Base-by-base conservation (phyloP, 2,329 filamentous ascomycete species). In the Beauveria sp. region DNA sequence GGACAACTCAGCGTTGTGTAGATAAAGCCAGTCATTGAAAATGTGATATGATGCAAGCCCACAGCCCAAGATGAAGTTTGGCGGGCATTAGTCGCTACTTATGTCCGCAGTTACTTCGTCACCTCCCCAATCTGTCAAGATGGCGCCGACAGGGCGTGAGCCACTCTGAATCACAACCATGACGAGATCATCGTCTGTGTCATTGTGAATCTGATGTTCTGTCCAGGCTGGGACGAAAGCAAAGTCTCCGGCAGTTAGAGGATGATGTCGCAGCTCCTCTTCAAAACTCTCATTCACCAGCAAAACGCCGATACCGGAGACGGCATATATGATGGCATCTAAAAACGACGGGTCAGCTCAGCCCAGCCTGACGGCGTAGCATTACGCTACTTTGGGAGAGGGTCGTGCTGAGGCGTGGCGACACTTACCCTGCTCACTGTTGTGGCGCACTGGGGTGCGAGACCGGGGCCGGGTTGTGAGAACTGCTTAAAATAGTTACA, bases 171-270 rank as follows among this genome's bases (percentile, higher is more conserved):
- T 83, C 50, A 90, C 80, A 12, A 89, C 80, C 84, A 87, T 89
- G 43, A 85, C 80, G 2, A 88, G 75, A 52, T 88, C 84, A 55
- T 69, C 71, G 49, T 86, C 83, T 1, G 81, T 80, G 43, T 89
- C 82, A 67, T 91, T 91, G 22, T 86, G 76, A 60, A 87, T 81
- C 70, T 90, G 87, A 72, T 91, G 87, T 70, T 91, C 87, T 0
- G 84, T 83, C 79, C 82, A 89, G 0, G 87, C 83, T 0, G 88
- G 88, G 14, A 91, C 81, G 60, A 89, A 79, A 3, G 86, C 87
- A 71, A 89, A 91, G 70, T 90, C 88, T 0, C 88, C 88, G 0
- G 83, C 78, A 1, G 72, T 72, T 7, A 91, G 77, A 20, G 82
- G 75, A 64, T 88, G 80, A 40, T 81, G 80, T 64, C 81, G 81